Conservation (phyloP, 345 rosid species). For the Eucalyptus viminalis region DNA sequence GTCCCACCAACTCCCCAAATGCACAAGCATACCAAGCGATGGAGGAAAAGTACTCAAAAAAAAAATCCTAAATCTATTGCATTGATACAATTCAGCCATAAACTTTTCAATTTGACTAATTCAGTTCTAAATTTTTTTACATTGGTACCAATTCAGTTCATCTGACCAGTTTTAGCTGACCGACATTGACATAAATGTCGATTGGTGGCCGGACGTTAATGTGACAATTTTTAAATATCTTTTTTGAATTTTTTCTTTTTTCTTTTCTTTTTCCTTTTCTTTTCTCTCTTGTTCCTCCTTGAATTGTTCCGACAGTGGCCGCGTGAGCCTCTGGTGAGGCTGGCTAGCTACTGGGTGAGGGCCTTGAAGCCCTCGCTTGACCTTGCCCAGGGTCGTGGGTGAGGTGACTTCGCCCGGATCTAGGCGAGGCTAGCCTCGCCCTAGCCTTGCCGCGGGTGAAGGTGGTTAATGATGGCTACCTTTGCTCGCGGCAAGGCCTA, state of each 20-base stretch:
- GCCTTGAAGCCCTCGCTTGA: too few relatives aligned
- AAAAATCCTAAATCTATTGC: too few relatives aligned
- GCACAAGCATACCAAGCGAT: neutral
- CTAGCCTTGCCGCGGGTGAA: fast-evolving
- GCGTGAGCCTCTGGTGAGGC: too few relatives aligned
- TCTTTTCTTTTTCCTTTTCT: too few relatives aligned
- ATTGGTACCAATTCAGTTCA: fast-evolving
- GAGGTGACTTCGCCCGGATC: fast-evolving
- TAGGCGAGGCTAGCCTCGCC: fast-evolving
- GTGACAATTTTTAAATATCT: too few relatives aligned
- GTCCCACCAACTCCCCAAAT: neutral
- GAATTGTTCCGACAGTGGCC: fast-evolving
- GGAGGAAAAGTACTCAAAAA: fast-evolving
- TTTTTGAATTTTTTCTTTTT: too few relatives aligned
- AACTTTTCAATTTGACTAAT: too few relatives aligned
- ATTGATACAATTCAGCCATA: too few relatives aligned
- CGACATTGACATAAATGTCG: fast-evolving
- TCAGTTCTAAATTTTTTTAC: fast-evolving
- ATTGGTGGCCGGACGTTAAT: fast-evolving
- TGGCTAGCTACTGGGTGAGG: too few relatives aligned
- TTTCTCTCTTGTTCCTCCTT: too few relatives aligned
- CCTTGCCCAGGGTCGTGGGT: fast-evolving
- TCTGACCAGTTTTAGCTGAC: fast-evolving
- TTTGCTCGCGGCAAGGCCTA: fast-evolving
- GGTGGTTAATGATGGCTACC: too few relatives aligned